phyloP scores from a whole-genome alignment of 139 green algal genomes.

The Chlorella sp. region DNA sequence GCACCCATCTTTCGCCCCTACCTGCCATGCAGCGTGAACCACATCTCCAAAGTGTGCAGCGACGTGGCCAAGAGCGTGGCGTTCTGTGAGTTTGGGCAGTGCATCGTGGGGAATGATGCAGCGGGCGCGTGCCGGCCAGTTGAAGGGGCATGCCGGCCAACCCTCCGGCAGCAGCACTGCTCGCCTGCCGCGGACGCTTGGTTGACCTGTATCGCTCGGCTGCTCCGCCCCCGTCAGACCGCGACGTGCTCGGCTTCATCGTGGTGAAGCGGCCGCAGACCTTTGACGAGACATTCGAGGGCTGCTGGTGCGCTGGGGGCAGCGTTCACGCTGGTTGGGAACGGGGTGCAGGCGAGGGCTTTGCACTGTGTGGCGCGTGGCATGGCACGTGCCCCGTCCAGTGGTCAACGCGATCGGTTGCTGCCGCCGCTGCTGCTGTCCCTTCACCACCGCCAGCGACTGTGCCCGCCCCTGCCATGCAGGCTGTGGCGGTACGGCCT shows the following conservation, averaged over 20 bases:
- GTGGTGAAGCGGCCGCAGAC: constrained; percentile 58
- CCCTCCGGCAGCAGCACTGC: no score
- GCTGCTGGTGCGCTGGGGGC: constrained; percentile 74
- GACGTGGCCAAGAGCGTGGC: not conserved
- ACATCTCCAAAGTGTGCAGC: constrained; percentile 25
- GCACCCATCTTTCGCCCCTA: no score
- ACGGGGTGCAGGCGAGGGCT: no score
- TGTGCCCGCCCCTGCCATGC: no score
- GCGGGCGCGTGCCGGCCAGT: not conserved
- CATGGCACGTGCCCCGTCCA: no score
- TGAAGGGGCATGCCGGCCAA: not conserved
- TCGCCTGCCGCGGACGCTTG: not conserved
- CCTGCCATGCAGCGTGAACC: constrained; percentile 22
- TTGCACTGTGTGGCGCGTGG: no score
- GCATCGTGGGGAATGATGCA: not conserved
- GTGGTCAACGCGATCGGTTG: no score
- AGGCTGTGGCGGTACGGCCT: constrained; percentile 75
- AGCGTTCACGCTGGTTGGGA: no score
- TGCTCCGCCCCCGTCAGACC: constrained; percentile 17
- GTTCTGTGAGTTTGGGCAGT: not conserved
- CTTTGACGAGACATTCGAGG: constrained; percentile 71
- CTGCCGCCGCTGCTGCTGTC: no score
- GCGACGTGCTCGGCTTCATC: constrained; percentile 71
- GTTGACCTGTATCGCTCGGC: not conserved
- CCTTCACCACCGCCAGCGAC: no score